phyloP scores from a whole-genome alignment of 345 rosid species.

The Capsella bursapastoris region DNA sequence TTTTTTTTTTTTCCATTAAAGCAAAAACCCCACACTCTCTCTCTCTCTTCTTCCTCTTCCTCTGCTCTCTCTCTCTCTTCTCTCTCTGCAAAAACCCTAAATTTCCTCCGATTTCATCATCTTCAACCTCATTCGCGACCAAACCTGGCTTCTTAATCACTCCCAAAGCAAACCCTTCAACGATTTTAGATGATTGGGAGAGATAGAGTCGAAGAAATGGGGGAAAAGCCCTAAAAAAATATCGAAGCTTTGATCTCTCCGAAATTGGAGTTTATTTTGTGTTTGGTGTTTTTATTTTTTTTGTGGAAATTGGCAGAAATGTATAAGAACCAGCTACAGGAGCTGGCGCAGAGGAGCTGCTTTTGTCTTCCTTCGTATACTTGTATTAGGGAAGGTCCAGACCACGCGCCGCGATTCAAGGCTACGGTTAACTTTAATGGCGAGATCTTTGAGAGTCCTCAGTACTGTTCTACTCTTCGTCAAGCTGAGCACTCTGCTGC shows the following conservation, averaged over 20 bases:
- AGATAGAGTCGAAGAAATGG: background rate
- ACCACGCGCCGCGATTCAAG: slow-evolving; percentile 99
- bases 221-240: slow-evolving; percentile 11
- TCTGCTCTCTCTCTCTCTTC: background rate
- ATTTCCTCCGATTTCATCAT: slow-evolving; percentile 40
- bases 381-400: slow-evolving; percentile 97
- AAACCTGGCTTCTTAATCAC: slow-evolving; percentile 29
- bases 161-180: slow-evolving; percentile 25
- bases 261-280: slow-evolving; percentile 16
- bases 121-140: slow-evolving; percentile 29
- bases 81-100: slow-evolving; percentile 51
- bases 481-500: slow-evolving; percentile 99
- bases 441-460: slow-evolving; percentile 95
- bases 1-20: slow-evolving; percentile 36
- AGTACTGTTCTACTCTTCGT: slow-evolving; percentile 96
- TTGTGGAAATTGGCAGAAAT: slow-evolving; percentile 40
- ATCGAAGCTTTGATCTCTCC: slow-evolving; percentile 36
- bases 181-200: slow-evolving; percentile 14
- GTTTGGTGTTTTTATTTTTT: background rate
- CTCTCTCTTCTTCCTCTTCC: slow-evolving; percentile 11
- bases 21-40: slow-evolving; percentile 35
- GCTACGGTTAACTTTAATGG: slow-evolving; percentile 97
- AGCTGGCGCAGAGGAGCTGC: slow-evolving; percentile 99
- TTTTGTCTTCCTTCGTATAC: slow-evolving; percentile 91
- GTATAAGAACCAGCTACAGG: slow-evolving; percentile 99